Evolutionary conservation across 2,329 filamentous ascomycete species (phyloP).

Genomic region (Colletotrichum lindemuthianum): DNA sequence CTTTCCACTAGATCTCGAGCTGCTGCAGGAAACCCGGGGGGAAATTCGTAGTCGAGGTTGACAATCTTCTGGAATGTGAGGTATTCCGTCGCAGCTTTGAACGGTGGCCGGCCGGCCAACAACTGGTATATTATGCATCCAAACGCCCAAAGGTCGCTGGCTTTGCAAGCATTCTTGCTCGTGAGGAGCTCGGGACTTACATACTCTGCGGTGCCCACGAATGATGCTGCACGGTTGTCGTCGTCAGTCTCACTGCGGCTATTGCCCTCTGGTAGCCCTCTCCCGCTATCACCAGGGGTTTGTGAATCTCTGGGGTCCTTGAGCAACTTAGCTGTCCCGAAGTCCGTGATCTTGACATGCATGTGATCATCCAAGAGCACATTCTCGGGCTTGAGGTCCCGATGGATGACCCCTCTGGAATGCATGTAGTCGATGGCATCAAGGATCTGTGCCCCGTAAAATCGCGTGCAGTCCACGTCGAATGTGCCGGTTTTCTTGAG

Average conservation of each 20-base stretch:
- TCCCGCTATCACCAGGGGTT: constrained; percentile 52
- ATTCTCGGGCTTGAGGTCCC: constrained; percentile 96
- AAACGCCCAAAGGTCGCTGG: constrained; percentile 97
- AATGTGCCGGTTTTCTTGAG: constrained; percentile 95
- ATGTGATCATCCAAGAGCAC: constrained; percentile 94
- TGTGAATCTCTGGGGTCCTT: constrained; percentile 64
- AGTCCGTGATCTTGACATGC: constrained; percentile 99
- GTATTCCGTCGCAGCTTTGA: constrained; percentile 96
- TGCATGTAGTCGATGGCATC: constrained; percentile 99
- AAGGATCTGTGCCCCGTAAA: constrained; percentile 95
- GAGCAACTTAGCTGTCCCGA: constrained; percentile 96
- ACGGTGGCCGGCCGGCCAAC: constrained; percentile 92
- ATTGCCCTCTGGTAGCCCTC: constrained; percentile 48
- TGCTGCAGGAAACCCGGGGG: constrained; percentile 83
- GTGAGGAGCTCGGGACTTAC: constrained; percentile 97
- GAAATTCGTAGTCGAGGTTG: constrained; percentile 92
- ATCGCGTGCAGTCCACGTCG: constrained; percentile 91
- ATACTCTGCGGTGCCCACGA: constrained; percentile 97
- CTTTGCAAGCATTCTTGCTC: constrained; percentile 96
- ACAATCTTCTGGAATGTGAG: constrained; percentile 99
- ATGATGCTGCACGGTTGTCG: constrained; percentile 85
- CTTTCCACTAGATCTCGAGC: constrained; percentile 92
- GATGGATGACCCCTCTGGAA: constrained; percentile 92
- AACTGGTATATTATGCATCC: constrained; percentile 98
- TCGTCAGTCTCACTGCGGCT: constrained; percentile 57